phyloP scores from a whole-genome alignment of 805 yeast species.

The Peterozyma xylosa region DNA sequence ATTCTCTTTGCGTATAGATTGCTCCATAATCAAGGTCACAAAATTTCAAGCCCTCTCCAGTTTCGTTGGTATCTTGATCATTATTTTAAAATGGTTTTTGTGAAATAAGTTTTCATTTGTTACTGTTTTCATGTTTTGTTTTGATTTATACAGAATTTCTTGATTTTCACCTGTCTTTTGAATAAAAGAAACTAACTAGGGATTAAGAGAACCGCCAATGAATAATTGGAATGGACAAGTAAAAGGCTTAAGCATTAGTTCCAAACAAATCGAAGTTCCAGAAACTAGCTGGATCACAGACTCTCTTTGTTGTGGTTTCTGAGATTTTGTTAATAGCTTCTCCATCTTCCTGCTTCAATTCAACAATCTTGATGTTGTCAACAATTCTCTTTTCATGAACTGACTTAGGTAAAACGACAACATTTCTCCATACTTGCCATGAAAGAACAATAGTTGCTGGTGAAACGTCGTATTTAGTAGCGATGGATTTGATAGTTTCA shows the following conservation, averaged over 20 bases:
- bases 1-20: too few species aligned
- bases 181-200: too few species aligned
- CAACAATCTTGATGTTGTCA: constrained; percentile 26
- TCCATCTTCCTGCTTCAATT: constrained; percentile 28
- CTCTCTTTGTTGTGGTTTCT: constrained; percentile 20
- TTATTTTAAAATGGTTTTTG: too few species aligned
- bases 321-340: constrained; percentile 21
- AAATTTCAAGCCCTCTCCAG: too few species aligned
- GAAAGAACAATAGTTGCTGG: constrained; percentile 48
- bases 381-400: constrained; percentile 34
- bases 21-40: too few species aligned
- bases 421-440: constrained; percentile 53
- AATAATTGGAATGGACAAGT: not conserved
- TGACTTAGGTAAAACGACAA: constrained; percentile 46
- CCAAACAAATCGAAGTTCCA: constrained; percentile 7
- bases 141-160: too few species aligned
- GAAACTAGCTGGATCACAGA: constrained; percentile 7
- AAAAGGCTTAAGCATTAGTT: not conserved
- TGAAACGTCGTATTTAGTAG: constrained; percentile 31
- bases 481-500: constrained; percentile 31
- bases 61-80: too few species aligned
- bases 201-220: not conserved
- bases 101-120: too few species aligned
- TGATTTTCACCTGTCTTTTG: too few species aligned
- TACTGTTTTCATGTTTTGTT: too few species aligned